phyloP scores from a whole-genome alignment of 768 basidiomycete species.

The Amanita phalloides region DNA sequence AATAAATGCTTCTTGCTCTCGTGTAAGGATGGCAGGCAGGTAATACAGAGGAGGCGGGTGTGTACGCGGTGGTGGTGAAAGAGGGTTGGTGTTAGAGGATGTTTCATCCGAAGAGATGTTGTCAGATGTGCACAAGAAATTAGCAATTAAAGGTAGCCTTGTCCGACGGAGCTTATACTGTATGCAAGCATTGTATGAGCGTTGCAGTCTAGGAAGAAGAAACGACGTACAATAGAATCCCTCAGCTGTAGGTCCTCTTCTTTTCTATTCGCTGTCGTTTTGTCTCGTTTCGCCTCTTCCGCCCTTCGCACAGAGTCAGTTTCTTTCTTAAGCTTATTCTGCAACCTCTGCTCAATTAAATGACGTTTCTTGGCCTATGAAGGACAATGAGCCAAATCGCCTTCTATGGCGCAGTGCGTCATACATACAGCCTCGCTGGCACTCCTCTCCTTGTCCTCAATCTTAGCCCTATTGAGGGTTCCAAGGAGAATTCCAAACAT shows the following conservation, averaged over 20 bases:
- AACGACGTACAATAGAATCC: conserved; percentile 61
- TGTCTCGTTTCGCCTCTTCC: conserved; percentile 82
- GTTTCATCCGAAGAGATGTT: conserved; percentile 36
- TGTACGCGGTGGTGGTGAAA: conserved; percentile 43
- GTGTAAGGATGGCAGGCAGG: conserved; percentile 56
- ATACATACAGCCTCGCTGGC: conserved; percentile 71
- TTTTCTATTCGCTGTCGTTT: conserved; percentile 60
- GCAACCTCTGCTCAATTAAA: conserved; percentile 74
- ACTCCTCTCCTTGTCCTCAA: conserved; percentile 74
- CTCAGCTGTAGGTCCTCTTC: conserved; percentile 77
- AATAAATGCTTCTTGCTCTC: conserved; percentile 62
- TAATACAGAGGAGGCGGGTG: conserved; percentile 76
- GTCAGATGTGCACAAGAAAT: conserved; percentile 72
- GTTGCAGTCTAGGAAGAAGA: background rate
- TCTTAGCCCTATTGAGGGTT: conserved; percentile 81
- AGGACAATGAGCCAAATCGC: background rate
- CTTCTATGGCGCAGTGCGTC: background rate
- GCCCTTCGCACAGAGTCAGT: conserved; percentile 78
- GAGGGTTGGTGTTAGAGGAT: conserved; percentile 21
- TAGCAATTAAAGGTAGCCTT: conserved; percentile 61
- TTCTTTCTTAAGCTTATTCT: conserved; percentile 76
- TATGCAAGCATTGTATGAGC: conserved; percentile 1
- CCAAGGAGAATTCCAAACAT: conserved; percentile 81
- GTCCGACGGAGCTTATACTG: conserved; percentile 68
- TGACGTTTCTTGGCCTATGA: conserved; percentile 77